Conservation (phyloP, 192 early-diverging fungal species). For the Funneliformis mosseae region DNA sequence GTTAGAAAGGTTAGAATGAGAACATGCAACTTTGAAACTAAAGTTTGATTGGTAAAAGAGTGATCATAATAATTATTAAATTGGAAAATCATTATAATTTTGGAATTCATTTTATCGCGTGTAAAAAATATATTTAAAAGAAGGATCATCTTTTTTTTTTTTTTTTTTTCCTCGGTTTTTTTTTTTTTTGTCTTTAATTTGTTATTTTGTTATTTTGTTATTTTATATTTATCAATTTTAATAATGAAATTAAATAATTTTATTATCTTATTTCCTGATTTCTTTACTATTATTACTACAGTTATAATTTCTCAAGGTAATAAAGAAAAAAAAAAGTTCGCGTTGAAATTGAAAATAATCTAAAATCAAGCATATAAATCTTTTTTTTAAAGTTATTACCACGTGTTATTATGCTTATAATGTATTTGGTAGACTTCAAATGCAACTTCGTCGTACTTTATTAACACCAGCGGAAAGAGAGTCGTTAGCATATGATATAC, state of each 20-base stretch:
- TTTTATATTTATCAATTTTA: neutral
- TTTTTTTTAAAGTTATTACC: neutral
- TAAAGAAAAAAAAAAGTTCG: neutral
- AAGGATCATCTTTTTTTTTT: neutral
- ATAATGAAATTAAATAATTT: neutral
- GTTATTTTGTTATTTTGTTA: no score
- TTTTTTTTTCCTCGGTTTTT: neutral
- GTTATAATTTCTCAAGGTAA: constrained; percentile 23
- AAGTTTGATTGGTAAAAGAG: no score
- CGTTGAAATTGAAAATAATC: neutral
- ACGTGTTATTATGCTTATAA: constrained; percentile 22
- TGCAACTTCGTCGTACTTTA: neutral
- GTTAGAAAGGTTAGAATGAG: no score
- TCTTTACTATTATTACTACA: neutral
- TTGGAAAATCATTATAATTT: neutral
- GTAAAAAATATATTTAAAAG: neutral
- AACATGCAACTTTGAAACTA: no score
- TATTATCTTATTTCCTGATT: neutral
- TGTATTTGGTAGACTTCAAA: constrained; percentile 22
- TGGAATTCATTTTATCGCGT: neutral
- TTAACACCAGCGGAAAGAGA: constrained; percentile 6
- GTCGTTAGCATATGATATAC: constrained; percentile 4
- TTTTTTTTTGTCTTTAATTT: no score
- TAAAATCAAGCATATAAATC: neutral
- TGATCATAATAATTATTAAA: no score